Base-by-base conservation (phyloP, 1,284 basidiomycete species). In the Farysia itapuensis region DNA sequence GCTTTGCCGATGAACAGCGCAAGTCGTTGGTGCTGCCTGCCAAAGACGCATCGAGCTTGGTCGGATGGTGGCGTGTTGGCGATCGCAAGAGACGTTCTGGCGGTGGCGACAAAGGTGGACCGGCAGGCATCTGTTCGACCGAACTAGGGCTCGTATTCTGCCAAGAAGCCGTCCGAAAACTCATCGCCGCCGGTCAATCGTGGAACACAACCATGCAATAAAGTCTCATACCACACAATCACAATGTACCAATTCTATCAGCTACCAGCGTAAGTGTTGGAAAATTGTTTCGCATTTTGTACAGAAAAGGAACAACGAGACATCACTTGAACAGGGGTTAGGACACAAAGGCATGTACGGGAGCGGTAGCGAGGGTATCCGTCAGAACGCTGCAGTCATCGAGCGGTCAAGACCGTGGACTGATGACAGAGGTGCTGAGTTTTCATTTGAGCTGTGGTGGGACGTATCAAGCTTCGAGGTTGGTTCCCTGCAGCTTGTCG, bases 51-150 rank as follows among this genome's bases (percentile, higher is more conserved):
- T 43, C 53, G 3, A 52, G 30, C 26, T 21, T 69, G n/a, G 58
- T 67, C 19, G 67, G 67, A 2, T 69, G 67, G 67, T 69, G 67
- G 67, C 53, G 59, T 4, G 32, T 66, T 0, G 67, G 67, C 20
- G 51, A 48, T 13, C 41, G 57, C 12, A 42, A 47, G 25, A 45
- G 32, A 24, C 40, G 45, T 21, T 37, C 39, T 2, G 51, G 51
- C 3, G 67, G 67, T 13, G 60, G 67, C 9, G 67, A 69, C 22
- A 18, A 47, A 19, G 65, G 65, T 8, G 59, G 51, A 5, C 52
- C 65, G 2, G 52, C 50, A 0, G 67, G 67, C 0, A 48, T 69
- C 24, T 69, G 67, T 32, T 63, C 46, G 13, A 56, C 56, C 9
- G 34, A 45, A 34, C 36, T 58, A 44, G 67, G 67, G 12, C 47